phyloP scores from a whole-genome alignment of 140 eudicot genomes.

The Oenanthe javanica region DNA sequence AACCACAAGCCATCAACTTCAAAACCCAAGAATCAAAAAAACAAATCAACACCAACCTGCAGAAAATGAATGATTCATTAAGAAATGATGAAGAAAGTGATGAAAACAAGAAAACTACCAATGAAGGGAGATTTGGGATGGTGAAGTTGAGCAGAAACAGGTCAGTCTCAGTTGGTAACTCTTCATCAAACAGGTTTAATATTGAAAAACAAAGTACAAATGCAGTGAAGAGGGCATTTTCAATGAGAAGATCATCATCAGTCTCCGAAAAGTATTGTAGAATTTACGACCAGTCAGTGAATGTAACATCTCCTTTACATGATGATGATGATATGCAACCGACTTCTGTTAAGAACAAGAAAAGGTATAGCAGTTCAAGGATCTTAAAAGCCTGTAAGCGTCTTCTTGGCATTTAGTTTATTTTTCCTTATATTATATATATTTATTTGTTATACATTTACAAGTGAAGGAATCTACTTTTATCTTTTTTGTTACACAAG shows the following conservation, averaged over 20 bases:
- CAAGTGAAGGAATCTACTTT: neutral
- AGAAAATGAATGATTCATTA: conserved; percentile 1
- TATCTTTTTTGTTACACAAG: neutral
- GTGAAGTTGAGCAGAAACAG: conserved; percentile 25
- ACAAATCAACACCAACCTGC: conserved; percentile 3
- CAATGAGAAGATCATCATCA: conserved; percentile 68
- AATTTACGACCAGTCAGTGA: conserved; percentile 49
- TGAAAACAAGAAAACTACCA: conserved; percentile 12
- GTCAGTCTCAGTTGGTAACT: conserved; percentile 9
- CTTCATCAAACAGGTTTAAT: conserved; percentile 3
- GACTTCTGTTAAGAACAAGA: conserved; percentile 7
- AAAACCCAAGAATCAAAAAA: conserved; percentile 18
- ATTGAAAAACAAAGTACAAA: conserved; percentile 32
- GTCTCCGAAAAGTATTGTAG: conserved; percentile 65
- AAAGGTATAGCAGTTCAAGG: conserved; percentile 18
- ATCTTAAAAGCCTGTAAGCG: conserved; percentile 62
- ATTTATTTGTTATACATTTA: neutral
- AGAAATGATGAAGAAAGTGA: conserved; percentile 14
- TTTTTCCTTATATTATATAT: neutral
- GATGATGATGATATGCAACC: conserved; percentile 7
- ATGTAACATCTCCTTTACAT: conserved; percentile 16
- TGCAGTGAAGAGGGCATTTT: conserved; percentile 43
- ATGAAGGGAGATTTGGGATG: conserved; percentile 6
- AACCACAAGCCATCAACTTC: conserved; percentile 8
- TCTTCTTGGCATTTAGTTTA: conserved; percentile 38